Evolutionary conservation across 305 asterid species (phyloP), one percentile per base, ranked within the genome.

Genomic region (Andrographis paniculata): DNA sequence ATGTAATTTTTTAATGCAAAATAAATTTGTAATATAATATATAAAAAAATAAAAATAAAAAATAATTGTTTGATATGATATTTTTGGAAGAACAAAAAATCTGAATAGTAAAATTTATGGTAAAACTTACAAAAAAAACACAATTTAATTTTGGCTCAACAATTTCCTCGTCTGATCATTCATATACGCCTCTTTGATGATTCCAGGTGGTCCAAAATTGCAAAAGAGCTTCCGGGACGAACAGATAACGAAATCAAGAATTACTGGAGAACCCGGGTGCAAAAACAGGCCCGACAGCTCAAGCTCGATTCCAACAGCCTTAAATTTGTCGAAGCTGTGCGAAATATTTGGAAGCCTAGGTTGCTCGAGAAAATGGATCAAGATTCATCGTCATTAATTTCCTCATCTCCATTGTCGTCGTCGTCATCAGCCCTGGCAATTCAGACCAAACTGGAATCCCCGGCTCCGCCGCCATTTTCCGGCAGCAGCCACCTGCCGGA

Each of bases 201-300:
- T 22, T 28, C 6, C 37, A 86, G 96, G 69, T 87, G 96, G 96
- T 80, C 96, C 4, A 83, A 72, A 59, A 87, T 87, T 4, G 96
- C 96, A 0, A 84, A 68, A 17, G 72, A 80, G 64, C 46, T 87
- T 12, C 95, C 93, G 0, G 95, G 96, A 42, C 73, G 96, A 56
- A 86, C 96, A 0, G 96, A 86, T 11, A 86, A 86, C 5, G 96
- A 80, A 39, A 82, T 87, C 40, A 87, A 87, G 68, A 87, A 87
- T 8, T 87, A 87, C 48, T 87, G 96, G 96, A 68, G 96, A 56
- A 87, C 96, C 13, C 62, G 93, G 65, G 94, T 87, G 20, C 93
- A 87, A 21, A 87, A 87, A 52, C 96, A 87, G 55, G 96, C 96
- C 0, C 60, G 85, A 15, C 94, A 83, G 20, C 77, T 87, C 0